A percentile compares a stretch with the other conserved stretches of the same genome.
Evolutionary conservation across 106 monocot genomes (phyloP).

Genomic region (Triglochin maritima): DNA sequence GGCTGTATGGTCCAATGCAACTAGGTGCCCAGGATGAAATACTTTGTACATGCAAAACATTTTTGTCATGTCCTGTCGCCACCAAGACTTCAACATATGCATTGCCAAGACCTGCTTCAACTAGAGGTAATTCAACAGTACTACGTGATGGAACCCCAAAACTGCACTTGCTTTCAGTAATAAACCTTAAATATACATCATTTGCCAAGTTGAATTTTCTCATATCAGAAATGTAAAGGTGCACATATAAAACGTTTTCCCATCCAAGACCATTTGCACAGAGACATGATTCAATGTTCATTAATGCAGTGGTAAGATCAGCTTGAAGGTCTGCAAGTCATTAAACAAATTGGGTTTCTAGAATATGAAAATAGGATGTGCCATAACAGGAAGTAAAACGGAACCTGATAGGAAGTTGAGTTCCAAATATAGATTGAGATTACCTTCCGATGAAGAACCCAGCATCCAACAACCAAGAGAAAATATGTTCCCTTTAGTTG

Average conservation of each 20-base stretch:
- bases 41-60: slow-evolving; percentile 95
- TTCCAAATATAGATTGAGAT: not conserved
- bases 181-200: slow-evolving; percentile 73
- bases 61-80: slow-evolving; percentile 42
- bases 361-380: not conserved
- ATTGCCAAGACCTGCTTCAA: slow-evolving; percentile 45
- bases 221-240: slow-evolving; percentile 92
- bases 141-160: slow-evolving; percentile 90
- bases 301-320: slow-evolving; percentile 40
- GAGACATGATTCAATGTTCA: slow-evolving; percentile 47
- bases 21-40: slow-evolving; percentile 99
- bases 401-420: not conserved
- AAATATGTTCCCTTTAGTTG: slow-evolving; percentile 30
- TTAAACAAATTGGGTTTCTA: not conserved
- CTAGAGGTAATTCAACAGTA: slow-evolving; percentile 73
- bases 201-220: slow-evolving; percentile 64
- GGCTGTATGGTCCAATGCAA: slow-evolving; percentile 98
- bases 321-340: slow-evolving; percentile 39
- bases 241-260: slow-evolving; percentile 77
- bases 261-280: slow-evolving; percentile 52
- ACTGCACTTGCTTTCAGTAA: slow-evolving; percentile 68
- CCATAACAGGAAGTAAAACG: not conserved
- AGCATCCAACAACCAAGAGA: slow-evolving; percentile 74
- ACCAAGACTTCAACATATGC: slow-evolving; percentile 79
- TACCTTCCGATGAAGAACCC: slow-evolving; percentile 43